These are phyloP conservation scores for Phytophthora pistaciae DNA, from an alignment of 352 stramenopile species.

Conservation along the genomic window DNA sequence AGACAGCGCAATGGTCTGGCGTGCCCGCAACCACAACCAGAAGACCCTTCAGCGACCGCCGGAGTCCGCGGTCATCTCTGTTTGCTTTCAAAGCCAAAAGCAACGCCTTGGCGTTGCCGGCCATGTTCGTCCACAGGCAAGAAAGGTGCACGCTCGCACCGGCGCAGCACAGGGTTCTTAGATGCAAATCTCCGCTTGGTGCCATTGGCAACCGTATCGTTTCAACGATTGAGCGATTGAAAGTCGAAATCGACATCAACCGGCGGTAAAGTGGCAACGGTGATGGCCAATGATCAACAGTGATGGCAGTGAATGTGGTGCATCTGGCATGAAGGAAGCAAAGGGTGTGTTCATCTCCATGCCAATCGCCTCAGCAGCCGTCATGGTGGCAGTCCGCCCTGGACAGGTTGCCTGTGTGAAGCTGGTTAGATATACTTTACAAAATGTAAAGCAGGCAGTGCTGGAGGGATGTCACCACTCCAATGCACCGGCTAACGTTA, in stretches of 20 bases:
- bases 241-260: conserved; percentile 9
- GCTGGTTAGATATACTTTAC: too few relatives aligned
- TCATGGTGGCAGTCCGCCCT: too few relatives aligned
- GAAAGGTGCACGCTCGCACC: conserved; percentile 6
- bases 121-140: conserved; percentile 12
- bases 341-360: too few relatives aligned
- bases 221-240: conserved; percentile 13
- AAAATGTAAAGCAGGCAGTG: too few relatives aligned
- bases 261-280: not conserved
- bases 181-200: conserved; percentile 21
- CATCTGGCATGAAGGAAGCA: too few relatives aligned
- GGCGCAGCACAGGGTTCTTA: conserved; percentile 5
- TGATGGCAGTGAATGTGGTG: too few relatives aligned
- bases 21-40: not conserved
- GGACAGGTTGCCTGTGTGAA: too few relatives aligned
- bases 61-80: not conserved
- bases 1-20: not conserved
- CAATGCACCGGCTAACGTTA: not conserved
- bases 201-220: conserved; percentile 23
- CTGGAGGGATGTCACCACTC: too few relatives aligned
- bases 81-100: not conserved
- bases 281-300: not conserved
- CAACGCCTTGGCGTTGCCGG: not conserved
- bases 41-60: not conserved
- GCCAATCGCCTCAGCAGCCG: too few relatives aligned